Conservation (phyloP, 495 filamentous ascomycete genomes). For the Penicillium canescens region DNA sequence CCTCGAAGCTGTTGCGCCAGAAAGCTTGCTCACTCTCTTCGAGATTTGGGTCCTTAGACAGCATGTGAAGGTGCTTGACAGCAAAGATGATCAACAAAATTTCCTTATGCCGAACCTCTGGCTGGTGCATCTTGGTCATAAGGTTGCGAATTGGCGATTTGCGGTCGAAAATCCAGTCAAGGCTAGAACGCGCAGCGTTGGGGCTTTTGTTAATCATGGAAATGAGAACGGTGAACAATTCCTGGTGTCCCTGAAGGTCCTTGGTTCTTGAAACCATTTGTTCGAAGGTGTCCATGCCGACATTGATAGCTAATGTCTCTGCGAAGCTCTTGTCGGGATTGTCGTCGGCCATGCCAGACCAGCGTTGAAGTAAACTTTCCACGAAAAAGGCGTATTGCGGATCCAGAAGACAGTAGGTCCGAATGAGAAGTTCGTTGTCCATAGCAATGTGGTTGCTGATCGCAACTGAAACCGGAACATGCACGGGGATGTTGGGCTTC, state of each 20-base stretch:
- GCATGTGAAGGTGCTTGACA: constrained; percentile 45
- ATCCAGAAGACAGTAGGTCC: constrained; percentile 81
- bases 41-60: constrained; percentile 39
- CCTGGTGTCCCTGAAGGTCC: constrained; percentile 63
- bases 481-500: constrained; percentile 48
- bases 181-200: constrained; percentile 36
- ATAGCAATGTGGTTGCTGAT: constrained; percentile 62
- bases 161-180: constrained; percentile 63
- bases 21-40: constrained; percentile 28
- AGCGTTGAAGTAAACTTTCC: constrained; percentile 52
- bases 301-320: constrained; percentile 62
- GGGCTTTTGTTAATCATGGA: constrained; percentile 47
- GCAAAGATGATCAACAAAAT: constrained; percentile 55
- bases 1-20: constrained; percentile 32
- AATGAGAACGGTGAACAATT: constrained; percentile 53
- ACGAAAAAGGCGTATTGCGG: constrained; percentile 70
- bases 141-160: constrained; percentile 62
- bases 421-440: constrained; percentile 72
- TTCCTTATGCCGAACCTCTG: constrained; percentile 60
- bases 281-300: constrained; percentile 74
- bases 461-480: constrained; percentile 53
- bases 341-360: constrained; percentile 38
- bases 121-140: constrained; percentile 63
- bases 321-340: constrained; percentile 53
- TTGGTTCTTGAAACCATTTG: constrained; percentile 76